Evolutionary conservation across 176 grass and related monocot genomes (phyloP).

Genomic region (maize (Zea mays)): DNA sequence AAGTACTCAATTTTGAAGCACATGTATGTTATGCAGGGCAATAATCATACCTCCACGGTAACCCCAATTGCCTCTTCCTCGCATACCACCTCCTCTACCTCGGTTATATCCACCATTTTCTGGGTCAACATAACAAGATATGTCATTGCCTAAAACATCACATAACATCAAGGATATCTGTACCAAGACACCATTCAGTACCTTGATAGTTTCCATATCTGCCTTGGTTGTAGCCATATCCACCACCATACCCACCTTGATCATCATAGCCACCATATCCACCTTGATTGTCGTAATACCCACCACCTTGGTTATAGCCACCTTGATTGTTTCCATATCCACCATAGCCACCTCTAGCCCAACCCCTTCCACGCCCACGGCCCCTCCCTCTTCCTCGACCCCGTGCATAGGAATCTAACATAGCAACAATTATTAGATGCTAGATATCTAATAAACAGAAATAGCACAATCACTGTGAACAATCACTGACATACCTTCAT

Average conservation of each 20-base stretch:
- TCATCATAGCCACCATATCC: constrained; percentile 68
- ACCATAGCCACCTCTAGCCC: constrained; percentile 69
- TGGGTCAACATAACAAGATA: constrained; percentile 32
- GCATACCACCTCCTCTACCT: constrained; percentile 59
- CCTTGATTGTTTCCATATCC: constrained; percentile 53
- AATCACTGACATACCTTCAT: constrained; percentile 49
- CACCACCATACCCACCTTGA: constrained; percentile 64
- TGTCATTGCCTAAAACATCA: not conserved
- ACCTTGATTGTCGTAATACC: constrained; percentile 55
- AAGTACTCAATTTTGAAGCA: not conserved
- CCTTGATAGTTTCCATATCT: constrained; percentile 64
- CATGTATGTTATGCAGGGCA: too few relatives aligned
- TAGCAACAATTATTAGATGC: not conserved
- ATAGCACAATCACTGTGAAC: not conserved
- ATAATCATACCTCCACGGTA: constrained; percentile 55
- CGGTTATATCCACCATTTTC: constrained; percentile 83
- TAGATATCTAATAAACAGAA: constrained; percentile 1
- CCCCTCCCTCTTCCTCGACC: constrained; percentile 59
- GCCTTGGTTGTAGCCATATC: constrained; percentile 66
- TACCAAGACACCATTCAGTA: constrained; percentile 23
- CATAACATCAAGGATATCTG: not conserved
- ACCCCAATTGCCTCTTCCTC: constrained; percentile 63
- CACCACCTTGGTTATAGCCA: constrained; percentile 50
- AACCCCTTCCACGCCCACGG: constrained; percentile 65
- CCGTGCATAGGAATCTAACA: constrained; percentile 56